Evolutionary conservation across 345 rosid genomes (phyloP).

Genomic region (Lepidium aucheri): DNA sequence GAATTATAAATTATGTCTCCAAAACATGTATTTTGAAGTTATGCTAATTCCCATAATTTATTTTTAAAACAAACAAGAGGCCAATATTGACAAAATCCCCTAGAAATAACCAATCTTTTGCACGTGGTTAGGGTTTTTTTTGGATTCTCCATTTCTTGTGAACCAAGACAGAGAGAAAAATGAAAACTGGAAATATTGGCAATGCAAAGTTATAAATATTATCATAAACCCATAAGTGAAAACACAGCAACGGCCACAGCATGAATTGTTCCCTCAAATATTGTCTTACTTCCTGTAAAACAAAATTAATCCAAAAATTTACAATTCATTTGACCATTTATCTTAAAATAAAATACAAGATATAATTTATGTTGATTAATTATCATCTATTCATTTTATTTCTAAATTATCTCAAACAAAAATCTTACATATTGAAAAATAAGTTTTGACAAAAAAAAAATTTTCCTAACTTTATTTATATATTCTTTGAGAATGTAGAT

Average conservation of each 20-base stretch:
- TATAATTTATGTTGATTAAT: not conserved
- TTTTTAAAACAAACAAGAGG: too few relatives aligned
- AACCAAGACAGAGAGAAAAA: too few relatives aligned
- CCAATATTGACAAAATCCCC: too few relatives aligned
- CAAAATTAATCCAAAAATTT: not conserved
- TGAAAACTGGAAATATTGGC: too few relatives aligned
- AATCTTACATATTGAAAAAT: not conserved
- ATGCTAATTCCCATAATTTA: too few relatives aligned
- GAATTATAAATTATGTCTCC: too few relatives aligned
- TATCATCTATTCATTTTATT: not conserved
- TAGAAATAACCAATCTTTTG: too few relatives aligned
- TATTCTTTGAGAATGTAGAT: constrained; percentile 14
- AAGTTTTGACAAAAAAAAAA: not conserved
- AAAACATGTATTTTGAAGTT: too few relatives aligned
- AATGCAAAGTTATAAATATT: not conserved
- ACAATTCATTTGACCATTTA: not conserved
- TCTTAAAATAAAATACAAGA: not conserved
- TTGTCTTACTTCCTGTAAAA: not conserved
- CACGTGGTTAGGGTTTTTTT: too few relatives aligned
- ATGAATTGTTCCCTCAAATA: not conserved
- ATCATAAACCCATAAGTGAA: not conserved
- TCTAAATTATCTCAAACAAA: not conserved
- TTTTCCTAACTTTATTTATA: not conserved
- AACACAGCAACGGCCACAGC: not conserved
- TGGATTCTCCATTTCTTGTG: too few relatives aligned